Conservation (phyloP, 1,139 yeast genomes). For the Zygoascus sp. region DNA sequence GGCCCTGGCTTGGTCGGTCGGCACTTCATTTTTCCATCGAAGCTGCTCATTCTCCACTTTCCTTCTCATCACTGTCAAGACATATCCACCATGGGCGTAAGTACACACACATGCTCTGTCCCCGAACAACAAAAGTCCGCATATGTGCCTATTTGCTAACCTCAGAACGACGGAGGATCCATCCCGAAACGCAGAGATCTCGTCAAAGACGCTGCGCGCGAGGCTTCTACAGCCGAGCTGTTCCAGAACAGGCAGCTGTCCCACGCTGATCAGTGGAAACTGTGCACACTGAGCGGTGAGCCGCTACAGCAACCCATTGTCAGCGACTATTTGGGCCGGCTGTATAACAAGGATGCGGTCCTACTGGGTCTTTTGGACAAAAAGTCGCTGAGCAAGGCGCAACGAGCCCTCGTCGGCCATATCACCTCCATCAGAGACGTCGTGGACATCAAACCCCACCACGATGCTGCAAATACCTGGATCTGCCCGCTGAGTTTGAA, state of each 20-base stretch:
- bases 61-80: too few relatives aligned
- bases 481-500: constrained; percentile 52
- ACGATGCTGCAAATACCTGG: constrained; percentile 32
- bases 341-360: constrained; percentile 67
- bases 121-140: too few relatives aligned
- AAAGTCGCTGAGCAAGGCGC: constrained; percentile 30
- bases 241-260: constrained; percentile 28
- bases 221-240: constrained; percentile 27
- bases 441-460: constrained; percentile 41
- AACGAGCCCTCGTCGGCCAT: constrained; percentile 37
- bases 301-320: constrained; percentile 50
- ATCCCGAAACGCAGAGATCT: constrained; percentile 46
- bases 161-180: constrained; percentile 50
- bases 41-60: neutral
- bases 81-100: constrained; percentile 15
- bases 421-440: constrained; percentile 48
- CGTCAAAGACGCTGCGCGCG: constrained; percentile 28
- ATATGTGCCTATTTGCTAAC: neutral
- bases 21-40: too few relatives aligned
- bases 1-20: too few relatives aligned
- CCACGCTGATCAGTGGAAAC: constrained; percentile 38
- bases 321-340: constrained; percentile 64
- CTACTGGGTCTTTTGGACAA: constrained; percentile 52
- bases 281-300: constrained; percentile 43
- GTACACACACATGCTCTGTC: too few relatives aligned